Conservation (phyloP, 345 rosid genomes). For the Anacardium occidentale region DNA sequence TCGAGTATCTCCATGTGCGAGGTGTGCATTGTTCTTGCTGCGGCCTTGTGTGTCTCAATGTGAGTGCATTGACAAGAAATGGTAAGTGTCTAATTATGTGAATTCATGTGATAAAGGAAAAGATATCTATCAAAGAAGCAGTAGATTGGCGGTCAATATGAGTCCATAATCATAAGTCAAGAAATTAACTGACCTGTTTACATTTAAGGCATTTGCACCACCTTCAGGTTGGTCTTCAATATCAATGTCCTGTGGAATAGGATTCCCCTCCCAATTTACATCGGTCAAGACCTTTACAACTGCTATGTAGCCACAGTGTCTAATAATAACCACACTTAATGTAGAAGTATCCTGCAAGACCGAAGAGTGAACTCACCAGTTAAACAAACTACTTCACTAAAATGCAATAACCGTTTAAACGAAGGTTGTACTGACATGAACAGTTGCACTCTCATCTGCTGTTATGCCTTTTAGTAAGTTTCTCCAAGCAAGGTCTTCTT, state of each 20-base stretch:
- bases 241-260: slow-evolving; percentile 57
- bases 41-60: not conserved
- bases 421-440: slow-evolving; percentile 61
- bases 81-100: not conserved
- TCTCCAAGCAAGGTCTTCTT: slow-evolving; percentile 58
- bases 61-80: not conserved
- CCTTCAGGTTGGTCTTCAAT: slow-evolving; percentile 91
- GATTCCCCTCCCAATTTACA: slow-evolving; percentile 48
- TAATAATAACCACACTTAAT: slow-evolving; percentile 78
- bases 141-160: not conserved
- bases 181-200: slow-evolving; percentile 61
- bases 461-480: slow-evolving; percentile 95
- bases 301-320: slow-evolving; percentile 84
- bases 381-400: slow-evolving; percentile 28
- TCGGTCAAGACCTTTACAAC: slow-evolving; percentile 67
- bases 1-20: not conserved
- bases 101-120: not conserved
- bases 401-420: slow-evolving; percentile 23
- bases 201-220: slow-evolving; percentile 85
- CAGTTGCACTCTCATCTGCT: slow-evolving; percentile 92
- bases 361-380: slow-evolving; percentile 31
- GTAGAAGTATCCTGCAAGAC: slow-evolving; percentile 78
- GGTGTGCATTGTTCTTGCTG: slow-evolving; percentile 3
- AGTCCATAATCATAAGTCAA: slow-evolving; percentile 7
- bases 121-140: not conserved